Conservation (phyloP, 2,329 filamentous ascomycete species). For the Aspergillus sp. region DNA sequence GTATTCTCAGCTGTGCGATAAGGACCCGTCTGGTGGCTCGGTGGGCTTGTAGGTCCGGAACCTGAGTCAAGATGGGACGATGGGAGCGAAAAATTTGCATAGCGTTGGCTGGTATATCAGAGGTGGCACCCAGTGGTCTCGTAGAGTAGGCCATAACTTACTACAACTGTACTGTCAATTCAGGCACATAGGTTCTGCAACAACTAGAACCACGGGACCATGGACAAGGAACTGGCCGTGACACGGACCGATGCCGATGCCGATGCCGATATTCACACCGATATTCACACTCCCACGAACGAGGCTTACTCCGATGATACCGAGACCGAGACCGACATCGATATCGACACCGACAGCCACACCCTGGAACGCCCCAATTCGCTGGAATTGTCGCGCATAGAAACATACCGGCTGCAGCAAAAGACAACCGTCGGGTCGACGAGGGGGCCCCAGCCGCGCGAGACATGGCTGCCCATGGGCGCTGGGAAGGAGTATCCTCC, state of each 20-base stretch:
- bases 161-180: background rate
- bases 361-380: slow-evolving; percentile 18
- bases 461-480: slow-evolving; percentile 27
- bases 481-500: slow-evolving; percentile 53
- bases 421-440: slow-evolving; percentile 23
- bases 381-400: slow-evolving; percentile 22
- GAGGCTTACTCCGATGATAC: slow-evolving; percentile 6
- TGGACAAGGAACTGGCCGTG: background rate
- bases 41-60: background rate
- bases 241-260: background rate
- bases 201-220: background rate
- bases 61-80: background rate
- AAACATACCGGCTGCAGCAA: slow-evolving; percentile 23
- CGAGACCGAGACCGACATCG: slow-evolving; percentile 6
- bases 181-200: background rate
- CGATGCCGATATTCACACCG: background rate
- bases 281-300: background rate
- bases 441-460: slow-evolving; percentile 15
- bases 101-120: background rate
- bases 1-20: background rate
- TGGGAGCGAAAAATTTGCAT: slow-evolving; percentile 1
- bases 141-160: background rate
- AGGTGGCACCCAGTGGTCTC: background rate
- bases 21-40: background rate
- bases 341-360: slow-evolving; percentile 13